phyloP scores from a whole-genome alignment of 257 asterid genomes.

The Craterostigma plantagineum region DNA sequence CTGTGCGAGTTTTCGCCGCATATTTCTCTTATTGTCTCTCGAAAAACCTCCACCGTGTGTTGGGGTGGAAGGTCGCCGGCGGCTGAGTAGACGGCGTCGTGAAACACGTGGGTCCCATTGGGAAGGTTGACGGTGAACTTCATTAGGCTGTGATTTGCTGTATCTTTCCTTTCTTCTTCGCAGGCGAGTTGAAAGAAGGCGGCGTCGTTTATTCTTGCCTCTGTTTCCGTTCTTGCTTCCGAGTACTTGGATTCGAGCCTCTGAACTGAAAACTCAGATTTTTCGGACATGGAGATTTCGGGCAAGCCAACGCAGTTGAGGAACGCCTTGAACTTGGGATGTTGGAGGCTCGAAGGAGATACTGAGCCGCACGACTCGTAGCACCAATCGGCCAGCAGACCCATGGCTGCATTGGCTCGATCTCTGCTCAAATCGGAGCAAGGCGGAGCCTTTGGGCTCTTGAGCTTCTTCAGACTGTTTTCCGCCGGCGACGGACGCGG shows the following conservation, averaged over 20 bases:
- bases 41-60: slow-evolving; percentile 61
- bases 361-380: slow-evolving; percentile 83
- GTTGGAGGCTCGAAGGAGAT: slow-evolving; percentile 70
- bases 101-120: slow-evolving; percentile 69
- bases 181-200: slow-evolving; percentile 87
- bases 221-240: slow-evolving; percentile 49
- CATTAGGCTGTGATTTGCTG: slow-evolving; percentile 33
- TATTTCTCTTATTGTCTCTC: slow-evolving; percentile 69
- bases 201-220: slow-evolving; percentile 81
- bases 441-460: slow-evolving; percentile 63
- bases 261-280: slow-evolving; percentile 39
- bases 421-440: slow-evolving; percentile 39
- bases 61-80: too few species aligned
- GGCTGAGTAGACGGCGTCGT: slow-evolving; percentile 45
- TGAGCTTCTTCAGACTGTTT: slow-evolving; percentile 72
- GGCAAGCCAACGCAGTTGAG: slow-evolving; percentile 79
- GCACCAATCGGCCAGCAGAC: slow-evolving; percentile 74
- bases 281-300: slow-evolving; percentile 27
- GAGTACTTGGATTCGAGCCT: slow-evolving; percentile 57
- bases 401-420: slow-evolving; percentile 57
- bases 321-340: slow-evolving; percentile 79
- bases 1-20: slow-evolving; percentile 54
- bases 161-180: slow-evolving; percentile 41
- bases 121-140: slow-evolving; percentile 81
- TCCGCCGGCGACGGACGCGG: slow-evolving; percentile 65